Conservation (phyloP, 192 early-diverging fungal genomes). For the Thoreauomyces humboldtii region DNA sequence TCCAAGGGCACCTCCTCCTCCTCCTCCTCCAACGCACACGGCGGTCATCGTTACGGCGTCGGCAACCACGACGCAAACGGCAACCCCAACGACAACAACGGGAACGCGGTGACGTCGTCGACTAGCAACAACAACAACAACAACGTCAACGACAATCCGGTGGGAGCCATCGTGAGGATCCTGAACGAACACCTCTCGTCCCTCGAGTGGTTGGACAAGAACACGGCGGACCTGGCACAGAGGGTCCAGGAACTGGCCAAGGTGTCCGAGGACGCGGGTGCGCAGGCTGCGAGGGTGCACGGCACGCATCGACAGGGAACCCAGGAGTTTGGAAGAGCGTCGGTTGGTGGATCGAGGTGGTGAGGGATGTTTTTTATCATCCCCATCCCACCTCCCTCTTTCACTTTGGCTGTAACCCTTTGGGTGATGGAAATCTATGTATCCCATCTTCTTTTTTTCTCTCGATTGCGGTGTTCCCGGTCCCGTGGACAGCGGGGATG, state of each 20-base stretch:
- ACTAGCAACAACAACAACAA: conserved; percentile 7
- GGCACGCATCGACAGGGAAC: not conserved
- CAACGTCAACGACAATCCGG: conserved; percentile 39
- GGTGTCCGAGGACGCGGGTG: conserved; percentile 31
- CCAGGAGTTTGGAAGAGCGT: not conserved
- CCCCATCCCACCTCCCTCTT: not conserved
- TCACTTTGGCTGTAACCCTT: too few species aligned
- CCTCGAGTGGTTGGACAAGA: conserved; percentile 88
- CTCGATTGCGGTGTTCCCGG: too few species aligned
- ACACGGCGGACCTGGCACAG: conserved; percentile 52
- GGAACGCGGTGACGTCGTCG: conserved; percentile 25
- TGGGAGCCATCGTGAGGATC: conserved; percentile 82
- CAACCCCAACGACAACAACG: conserved; percentile 2
- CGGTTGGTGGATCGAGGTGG: not conserved
- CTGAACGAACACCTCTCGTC: conserved; percentile 88
- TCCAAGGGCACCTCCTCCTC: conserved; percentile 23
- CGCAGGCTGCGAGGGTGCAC: conserved; percentile 38
- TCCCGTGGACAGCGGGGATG: too few species aligned
- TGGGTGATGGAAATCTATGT: too few species aligned
- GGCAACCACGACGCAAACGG: conserved; percentile 26
- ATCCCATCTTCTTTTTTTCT: too few species aligned
- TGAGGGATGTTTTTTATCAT: not conserved
- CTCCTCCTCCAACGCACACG: not conserved
- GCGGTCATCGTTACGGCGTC: not conserved
- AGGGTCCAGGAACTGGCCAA: conserved; percentile 54